A percentile compares a stretch with the other conserved stretches of the same genome.
phyloP scores from a whole-genome alignment of 2,329 filamentous ascomycete genomes.

The Paecilomyces sp. region DNA sequence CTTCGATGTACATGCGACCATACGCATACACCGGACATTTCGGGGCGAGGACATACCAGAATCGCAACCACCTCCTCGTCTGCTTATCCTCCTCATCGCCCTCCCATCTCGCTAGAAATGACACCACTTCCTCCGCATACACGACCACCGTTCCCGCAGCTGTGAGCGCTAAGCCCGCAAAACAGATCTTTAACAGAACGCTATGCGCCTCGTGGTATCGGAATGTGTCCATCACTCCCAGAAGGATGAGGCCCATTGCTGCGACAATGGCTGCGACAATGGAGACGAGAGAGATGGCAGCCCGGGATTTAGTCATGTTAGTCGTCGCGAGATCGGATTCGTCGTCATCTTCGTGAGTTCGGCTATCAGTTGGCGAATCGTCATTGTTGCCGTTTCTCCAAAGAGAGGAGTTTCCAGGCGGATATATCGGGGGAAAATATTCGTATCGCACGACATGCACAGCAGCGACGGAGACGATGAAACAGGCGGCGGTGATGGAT shows the following conservation, averaged over 20 bases:
- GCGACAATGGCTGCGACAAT: not conserved
- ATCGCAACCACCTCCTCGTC: conserved; percentile 8
- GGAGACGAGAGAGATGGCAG: not conserved
- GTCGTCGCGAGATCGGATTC: not conserved
- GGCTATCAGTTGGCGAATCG: not conserved
- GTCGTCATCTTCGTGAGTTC: not conserved
- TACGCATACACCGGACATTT: no score
- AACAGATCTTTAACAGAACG: conserved; percentile 12
- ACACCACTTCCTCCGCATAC: conserved; percentile 13
- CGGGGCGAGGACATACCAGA: conserved; percentile 8
- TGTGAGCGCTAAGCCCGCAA: conserved; percentile 12
- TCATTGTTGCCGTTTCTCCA: not conserved
- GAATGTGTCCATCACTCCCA: conserved; percentile 2
- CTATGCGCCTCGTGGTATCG: conserved; percentile 12
- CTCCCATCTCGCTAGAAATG: conserved; percentile 9
- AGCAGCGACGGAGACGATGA: conserved; percentile 11
- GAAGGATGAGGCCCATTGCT: not conserved
- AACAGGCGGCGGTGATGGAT: conserved; percentile 13
- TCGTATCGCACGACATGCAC: conserved; percentile 12
- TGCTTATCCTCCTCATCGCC: conserved; percentile 8
- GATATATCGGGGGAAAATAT: not conserved
- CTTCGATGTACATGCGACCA: no score
- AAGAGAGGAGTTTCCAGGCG: not conserved
- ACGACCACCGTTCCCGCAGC: conserved; percentile 14
- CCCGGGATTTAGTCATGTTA: not conserved